Evolutionary conservation across 1,284 basidiomycete genomes (phyloP), one percentile per base, ranked within the genome.

Genomic region (Rhodotorula sp.): DNA sequence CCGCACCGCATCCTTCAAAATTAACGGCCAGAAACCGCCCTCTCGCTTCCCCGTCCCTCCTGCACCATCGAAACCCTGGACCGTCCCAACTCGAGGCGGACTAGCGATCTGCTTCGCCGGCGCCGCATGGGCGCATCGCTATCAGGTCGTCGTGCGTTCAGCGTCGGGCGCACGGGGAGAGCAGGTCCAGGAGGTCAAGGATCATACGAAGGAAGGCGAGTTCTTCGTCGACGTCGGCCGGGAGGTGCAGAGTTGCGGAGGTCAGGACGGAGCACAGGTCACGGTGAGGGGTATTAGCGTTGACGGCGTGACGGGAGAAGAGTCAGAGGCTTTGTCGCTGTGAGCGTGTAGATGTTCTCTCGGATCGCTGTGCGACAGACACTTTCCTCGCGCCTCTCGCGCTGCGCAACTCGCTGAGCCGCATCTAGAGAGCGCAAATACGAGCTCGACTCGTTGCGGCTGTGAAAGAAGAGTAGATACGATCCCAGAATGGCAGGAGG

Each of bases 1-100:
- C 46, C 77, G 75, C 34, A 40, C 51, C 30, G 71, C 73, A 6
- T 72, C 75, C 0, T 77, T 67, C 69, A 68, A 60, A 34, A 69
- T 75, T 65, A 69, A 68, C 58, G 62, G 58, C 7, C 46, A 55
- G 18, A 58, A 59, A 31, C 10, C 55, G 0, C 68, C 69, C 1
- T 8, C 57, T 1, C 26, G 54, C 26, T 31, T 30, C 30, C 68
- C 73, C 10, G 26, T 60, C 15, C 69, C 71, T 2, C 20, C 51
- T 15, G n/a, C 61, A 0, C 71, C 73, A 4, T 51, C 62, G 28
- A 58, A 56, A 30, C 63, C 66, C 1, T 73, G 62, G 66, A 31
- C 63, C 9, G 56, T 50, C 7, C 48, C 51, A 5, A 28, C 47
- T 10, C 26, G 18, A 10, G 40, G 59, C 4, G 56, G 51, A 18